Evolutionary conservation across 495 filamentous ascomycete genomes (phyloP).

Genomic region (Venustampulla echinocandica): DNA sequence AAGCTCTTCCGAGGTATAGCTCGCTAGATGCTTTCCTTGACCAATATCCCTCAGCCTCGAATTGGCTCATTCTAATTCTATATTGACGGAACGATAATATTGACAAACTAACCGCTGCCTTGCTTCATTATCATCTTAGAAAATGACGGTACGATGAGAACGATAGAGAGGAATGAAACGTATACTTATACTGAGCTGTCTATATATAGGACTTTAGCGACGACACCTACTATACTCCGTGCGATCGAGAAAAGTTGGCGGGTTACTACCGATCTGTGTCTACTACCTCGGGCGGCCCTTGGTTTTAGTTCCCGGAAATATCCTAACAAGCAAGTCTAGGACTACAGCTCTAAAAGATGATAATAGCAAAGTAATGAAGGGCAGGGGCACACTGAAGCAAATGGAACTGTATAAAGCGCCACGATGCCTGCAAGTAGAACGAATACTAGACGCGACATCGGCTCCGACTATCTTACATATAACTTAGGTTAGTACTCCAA

Average conservation of each 20-base stretch:
- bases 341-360: slow-evolving; percentile 5
- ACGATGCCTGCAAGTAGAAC: slow-evolving; percentile 2
- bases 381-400: slow-evolving; percentile 4
- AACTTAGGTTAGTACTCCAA: too few relatives aligned
- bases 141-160: too few relatives aligned
- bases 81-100: too few relatives aligned
- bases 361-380: background rate
- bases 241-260: slow-evolving; percentile 6
- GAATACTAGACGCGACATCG: background rate
- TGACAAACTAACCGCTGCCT: too few relatives aligned
- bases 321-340: slow-evolving; percentile 4
- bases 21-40: too few relatives aligned
- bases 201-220: slow-evolving; percentile 1
- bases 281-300: background rate
- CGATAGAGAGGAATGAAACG: too few relatives aligned
- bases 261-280: slow-evolving; percentile 2
- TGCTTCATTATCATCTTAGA: too few relatives aligned
- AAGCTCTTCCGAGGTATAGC: too few relatives aligned
- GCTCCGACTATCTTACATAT: too few relatives aligned
- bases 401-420: slow-evolving; percentile 5
- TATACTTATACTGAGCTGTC: too few relatives aligned
- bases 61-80: too few relatives aligned
- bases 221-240: slow-evolving; percentile 1
- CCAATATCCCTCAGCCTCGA: too few relatives aligned
- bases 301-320: slow-evolving; percentile 2